These are phyloP conservation scores for Calamus simplicifolius DNA, from an alignment of 176 grass and related monocot species.

Conservation along the genomic window DNA sequence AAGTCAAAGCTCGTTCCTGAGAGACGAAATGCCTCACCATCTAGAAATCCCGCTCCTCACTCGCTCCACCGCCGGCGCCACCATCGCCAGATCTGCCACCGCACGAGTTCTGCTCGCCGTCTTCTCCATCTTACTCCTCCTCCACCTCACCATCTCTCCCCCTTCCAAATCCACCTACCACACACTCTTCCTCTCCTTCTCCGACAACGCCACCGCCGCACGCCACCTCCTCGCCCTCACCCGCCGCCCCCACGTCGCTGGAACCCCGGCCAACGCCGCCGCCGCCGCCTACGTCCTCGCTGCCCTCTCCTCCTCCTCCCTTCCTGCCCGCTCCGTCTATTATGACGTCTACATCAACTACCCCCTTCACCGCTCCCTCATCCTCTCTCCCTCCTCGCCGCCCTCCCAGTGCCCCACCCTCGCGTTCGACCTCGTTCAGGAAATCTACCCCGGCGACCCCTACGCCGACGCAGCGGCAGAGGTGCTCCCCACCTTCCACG, in stretches of 20 bases:
- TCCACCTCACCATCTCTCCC: slow-evolving; percentile 12
- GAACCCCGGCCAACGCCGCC: slow-evolving; percentile 33
- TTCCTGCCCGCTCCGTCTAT: slow-evolving; percentile 32
- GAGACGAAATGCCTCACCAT: too few relatives aligned
- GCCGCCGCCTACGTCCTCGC: slow-evolving; percentile 37
- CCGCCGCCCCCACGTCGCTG: slow-evolving; percentile 54
- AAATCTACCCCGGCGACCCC: slow-evolving; percentile 48
- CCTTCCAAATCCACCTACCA: slow-evolving; percentile 43
- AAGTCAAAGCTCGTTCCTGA: too few relatives aligned
- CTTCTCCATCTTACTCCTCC: slow-evolving; percentile 11
- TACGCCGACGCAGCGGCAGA: slow-evolving; percentile 31
- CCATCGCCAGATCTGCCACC: slow-evolving; percentile 15
- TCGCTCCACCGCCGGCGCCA: slow-evolving; percentile 9
- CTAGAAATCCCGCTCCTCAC: neutral
- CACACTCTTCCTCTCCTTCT: slow-evolving; percentile 62
- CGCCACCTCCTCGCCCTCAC: slow-evolving; percentile 67
- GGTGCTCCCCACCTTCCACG: slow-evolving; percentile 65
- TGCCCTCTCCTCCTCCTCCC: slow-evolving; percentile 28
- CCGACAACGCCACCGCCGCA: slow-evolving; percentile 71
- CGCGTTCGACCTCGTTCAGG: slow-evolving; percentile 49
- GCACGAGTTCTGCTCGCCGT: slow-evolving; percentile 9
- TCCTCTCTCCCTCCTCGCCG: slow-evolving; percentile 37
- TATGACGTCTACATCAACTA: slow-evolving; percentile 83
- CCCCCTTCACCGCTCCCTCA: slow-evolving; percentile 49
- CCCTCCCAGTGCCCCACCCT: neutral